Base-by-base conservation (phyloP, 1,284 basidiomycete genomes). In the Ganoderma sp. region DNA sequence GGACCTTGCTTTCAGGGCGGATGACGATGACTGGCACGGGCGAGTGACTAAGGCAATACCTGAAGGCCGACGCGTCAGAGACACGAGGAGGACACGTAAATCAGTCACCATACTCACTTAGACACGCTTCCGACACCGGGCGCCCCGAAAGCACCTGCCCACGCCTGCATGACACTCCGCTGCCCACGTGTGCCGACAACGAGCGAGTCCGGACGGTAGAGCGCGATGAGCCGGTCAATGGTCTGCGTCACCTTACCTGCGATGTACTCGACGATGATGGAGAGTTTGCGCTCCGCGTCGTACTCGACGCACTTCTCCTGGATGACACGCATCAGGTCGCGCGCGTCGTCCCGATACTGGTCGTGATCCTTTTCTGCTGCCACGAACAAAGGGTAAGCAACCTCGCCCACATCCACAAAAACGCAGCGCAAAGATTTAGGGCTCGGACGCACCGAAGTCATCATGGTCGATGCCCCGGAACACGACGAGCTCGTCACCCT, bases 11-110 rank as follows among this genome's bases (percentile, higher is more conserved):
- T 75, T 96, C 94, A 1, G 95, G 95, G 7, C 93, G 86, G 48
- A 97, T 94, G 66, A 97, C 96, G 70, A 98, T 94, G 72, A 97
- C 93, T 0, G 96, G 96, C 0, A 97, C 93, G 1, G 95, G 94
- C 1, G 94, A 96, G 76, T 94, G 94, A 12, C 92, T 92, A 48
- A 97, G 87, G 69, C 92, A 95, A 78, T 96, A 96, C 71, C 90
- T 92, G 71, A 45, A 73, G 7, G 9, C 17, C 37, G 52, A 61
- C n/a, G 50, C 7, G 12, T 54, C 1, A 59, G 39, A 10, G 15
- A 4, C 8, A 74, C 42, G 12, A 32, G 43, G 10, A 63, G 37
- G 59, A 61, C 39, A 61, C 17, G 2, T 43, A 41, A 17, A 52
- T 39, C 22, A 61, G 37, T 56, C 59, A 59, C 57, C 39, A 57